A percentile compares a stretch with the other conserved stretches of the same genome.
Conservation (phyloP, 345 rosid genomes). For the Salix udensis region DNA sequence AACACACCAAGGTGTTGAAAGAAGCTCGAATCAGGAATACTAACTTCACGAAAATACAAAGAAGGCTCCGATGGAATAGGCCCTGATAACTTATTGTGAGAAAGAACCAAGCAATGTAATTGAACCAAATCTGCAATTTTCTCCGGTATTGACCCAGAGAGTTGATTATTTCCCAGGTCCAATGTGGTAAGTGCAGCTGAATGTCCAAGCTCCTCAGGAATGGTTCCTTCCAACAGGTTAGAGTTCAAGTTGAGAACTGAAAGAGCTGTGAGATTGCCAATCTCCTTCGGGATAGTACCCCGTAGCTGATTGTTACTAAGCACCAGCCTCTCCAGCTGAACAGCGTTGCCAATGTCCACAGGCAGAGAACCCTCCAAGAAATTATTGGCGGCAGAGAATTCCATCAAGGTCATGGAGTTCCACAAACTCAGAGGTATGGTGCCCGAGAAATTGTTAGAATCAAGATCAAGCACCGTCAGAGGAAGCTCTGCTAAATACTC, state of each 20-base stretch:
- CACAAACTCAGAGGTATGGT: conserved; percentile 56
- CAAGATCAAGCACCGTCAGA: conserved; percentile 63
- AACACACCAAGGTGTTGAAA: conserved; percentile 81
- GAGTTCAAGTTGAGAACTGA: conserved; percentile 70
- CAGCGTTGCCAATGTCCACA: conserved; percentile 57
- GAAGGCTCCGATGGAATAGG: conserved; percentile 58
- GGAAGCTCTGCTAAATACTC: conserved; percentile 66
- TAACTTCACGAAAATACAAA: conserved; percentile 55
- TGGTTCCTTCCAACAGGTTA: conserved; percentile 56
- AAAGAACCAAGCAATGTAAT: conserved; percentile 80
- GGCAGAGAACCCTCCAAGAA: conserved; percentile 54
- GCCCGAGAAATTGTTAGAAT: conserved; percentile 73
- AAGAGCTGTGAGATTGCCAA: conserved; percentile 59
- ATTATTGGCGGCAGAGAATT: conserved; percentile 70
- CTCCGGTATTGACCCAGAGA: conserved; percentile 65
- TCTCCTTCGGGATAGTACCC: conserved; percentile 63
- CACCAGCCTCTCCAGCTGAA: conserved; percentile 52
- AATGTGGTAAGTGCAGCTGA: conserved; percentile 66
- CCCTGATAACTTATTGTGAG: conserved; percentile 72
- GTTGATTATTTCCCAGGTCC: conserved; percentile 73
- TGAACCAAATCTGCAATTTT: conserved; percentile 51
- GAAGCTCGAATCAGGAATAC: conserved; percentile 70
- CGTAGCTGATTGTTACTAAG: conserved; percentile 54
- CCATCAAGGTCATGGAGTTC: conserved; percentile 58
- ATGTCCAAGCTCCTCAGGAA: conserved; percentile 63